Evolutionary conservation across 169 alveolate species (phyloP), one percentile per base, ranked within the genome.

Genomic region (Plasmodium inui): DNA sequence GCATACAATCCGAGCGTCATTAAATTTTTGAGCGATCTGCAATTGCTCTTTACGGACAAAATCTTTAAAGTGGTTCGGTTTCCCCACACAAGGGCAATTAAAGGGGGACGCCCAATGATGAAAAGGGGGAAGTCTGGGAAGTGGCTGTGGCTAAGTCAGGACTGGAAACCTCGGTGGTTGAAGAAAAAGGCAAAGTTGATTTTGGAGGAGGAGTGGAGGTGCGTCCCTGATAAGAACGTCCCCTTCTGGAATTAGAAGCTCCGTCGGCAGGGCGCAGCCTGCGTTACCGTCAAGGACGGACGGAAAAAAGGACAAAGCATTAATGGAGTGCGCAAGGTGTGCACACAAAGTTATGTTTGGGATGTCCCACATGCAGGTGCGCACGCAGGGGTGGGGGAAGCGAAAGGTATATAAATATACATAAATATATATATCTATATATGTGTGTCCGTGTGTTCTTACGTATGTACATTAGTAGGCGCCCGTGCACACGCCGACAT

Each of bases 161-260:
- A 91, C 82, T 91, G 95, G 95, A 91, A 91, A 82, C 95, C 95
- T 26, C 82, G 92, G 76, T 91, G 95, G 95, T 12, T 91, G 37
- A 80, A 82, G 53, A 91, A 82, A 39, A 91, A 91, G 76, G 34
- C 92, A 22, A 91, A 91, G 57, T 50, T 46, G 76, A 82, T 82
- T 81, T 82, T 91, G 74, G 95, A 91, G 57, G 95, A 91, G n/a
- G 95, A 91, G 46, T 91, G 95, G 95, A 67, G 26, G 5, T 80
- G 91, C 74, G 92, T 91, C 19, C 91, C 95, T 28, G 95, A 91
- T 30, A 91, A 91, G 82, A 91, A 91, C 44, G 95, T 91, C 2
- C 95, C 95, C 19, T 91, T 91, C 41, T 91, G 95, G 95, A 91
- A 91, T 41, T 91, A 91, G 57, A n/a, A 17, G 12, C 71, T 17